These are phyloP conservation scores for Xerocomus tenax DNA, from an alignment of 1,284 basidiomycete species.

Conservation along the genomic window DNA sequence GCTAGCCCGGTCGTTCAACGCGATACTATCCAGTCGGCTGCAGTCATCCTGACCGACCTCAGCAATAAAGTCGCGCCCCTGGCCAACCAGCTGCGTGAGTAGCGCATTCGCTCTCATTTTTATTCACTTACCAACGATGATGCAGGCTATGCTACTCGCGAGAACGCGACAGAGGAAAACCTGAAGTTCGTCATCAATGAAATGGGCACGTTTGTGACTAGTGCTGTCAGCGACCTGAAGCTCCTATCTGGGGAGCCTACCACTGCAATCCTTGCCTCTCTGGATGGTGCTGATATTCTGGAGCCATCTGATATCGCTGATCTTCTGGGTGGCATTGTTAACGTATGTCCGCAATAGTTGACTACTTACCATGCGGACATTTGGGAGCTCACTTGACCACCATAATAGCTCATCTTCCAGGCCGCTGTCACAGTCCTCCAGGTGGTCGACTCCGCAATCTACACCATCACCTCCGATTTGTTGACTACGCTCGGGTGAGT, in stretches of 20 bases:
- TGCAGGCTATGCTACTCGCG: conserved; percentile 12
- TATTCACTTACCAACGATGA: neutral
- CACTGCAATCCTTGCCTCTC: conserved; percentile 5
- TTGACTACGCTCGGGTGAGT: conserved; percentile 6
- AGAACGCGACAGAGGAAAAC: conserved; percentile 13
- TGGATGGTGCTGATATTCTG: conserved; percentile 6
- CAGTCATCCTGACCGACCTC: conserved; percentile 8
- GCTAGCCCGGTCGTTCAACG: conserved; percentile 12
- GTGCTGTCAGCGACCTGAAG: conserved; percentile 6
- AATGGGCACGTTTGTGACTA: conserved; percentile 8
- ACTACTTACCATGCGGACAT: neutral
- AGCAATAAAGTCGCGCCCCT: conserved; percentile 5
- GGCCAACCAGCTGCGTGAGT: conserved; percentile 13
- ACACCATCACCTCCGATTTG: neutral
- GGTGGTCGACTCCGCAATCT: conserved; percentile 7
- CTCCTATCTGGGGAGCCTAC: conserved; percentile 6
- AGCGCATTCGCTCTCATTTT: neutral
- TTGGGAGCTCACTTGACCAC: neutral
- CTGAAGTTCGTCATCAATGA: conserved; percentile 7
- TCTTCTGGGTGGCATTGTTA: conserved; percentile 5
- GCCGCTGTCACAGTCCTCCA: conserved; percentile 3
- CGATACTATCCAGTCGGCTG: conserved; percentile 2
- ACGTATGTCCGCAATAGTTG: conserved; percentile 4
- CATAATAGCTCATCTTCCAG: conserved; percentile 11
- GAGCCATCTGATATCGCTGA: conserved; percentile 7